Conservation (phyloP, 768 basidiomycete genomes). For the Phanerochaete sordida region DNA sequence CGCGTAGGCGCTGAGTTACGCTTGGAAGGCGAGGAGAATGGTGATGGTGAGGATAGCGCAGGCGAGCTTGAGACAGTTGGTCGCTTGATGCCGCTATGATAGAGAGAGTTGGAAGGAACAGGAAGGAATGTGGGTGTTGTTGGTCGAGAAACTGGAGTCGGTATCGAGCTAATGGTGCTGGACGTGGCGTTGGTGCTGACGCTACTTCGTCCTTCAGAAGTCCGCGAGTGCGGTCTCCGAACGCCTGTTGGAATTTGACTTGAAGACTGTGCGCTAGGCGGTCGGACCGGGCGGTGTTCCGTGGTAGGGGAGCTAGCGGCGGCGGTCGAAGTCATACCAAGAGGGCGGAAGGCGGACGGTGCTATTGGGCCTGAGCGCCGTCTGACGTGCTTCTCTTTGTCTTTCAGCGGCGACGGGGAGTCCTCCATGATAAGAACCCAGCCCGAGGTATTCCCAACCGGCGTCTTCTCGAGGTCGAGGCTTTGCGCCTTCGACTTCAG, state of each 20-base stretch:
- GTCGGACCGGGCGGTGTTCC: slow-evolving; percentile 38
- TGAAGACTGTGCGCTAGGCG: slow-evolving; percentile 35
- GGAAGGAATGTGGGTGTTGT: slow-evolving; percentile 76
- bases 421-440: slow-evolving; percentile 93
- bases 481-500: slow-evolving; percentile 21
- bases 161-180: slow-evolving; percentile 59
- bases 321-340: slow-evolving; percentile 41
- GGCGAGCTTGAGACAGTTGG: slow-evolving; percentile 43
- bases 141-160: slow-evolving; percentile 67
- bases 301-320: slow-evolving; percentile 20
- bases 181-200: slow-evolving; percentile 52
- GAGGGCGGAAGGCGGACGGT: slow-evolving; percentile 49
- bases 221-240: slow-evolving; percentile 68
- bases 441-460: slow-evolving; percentile 62
- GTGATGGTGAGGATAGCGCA: slow-evolving; percentile 11
- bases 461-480: slow-evolving; percentile 34
- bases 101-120: slow-evolving; percentile 52
- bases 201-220: slow-evolving; percentile 47
- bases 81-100: slow-evolving; percentile 52
- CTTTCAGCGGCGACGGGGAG: slow-evolving; percentile 65
- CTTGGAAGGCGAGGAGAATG: background rate
- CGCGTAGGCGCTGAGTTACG: slow-evolving; percentile 14
- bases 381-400: slow-evolving; percentile 51
- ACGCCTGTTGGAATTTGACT: slow-evolving; percentile 43
- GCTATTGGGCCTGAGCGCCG: slow-evolving; percentile 54